Evolutionary conservation across 768 basidiomycete genomes (phyloP), one percentile per base, ranked within the genome.

Genomic region (Lanmaoa rubissima): DNA sequence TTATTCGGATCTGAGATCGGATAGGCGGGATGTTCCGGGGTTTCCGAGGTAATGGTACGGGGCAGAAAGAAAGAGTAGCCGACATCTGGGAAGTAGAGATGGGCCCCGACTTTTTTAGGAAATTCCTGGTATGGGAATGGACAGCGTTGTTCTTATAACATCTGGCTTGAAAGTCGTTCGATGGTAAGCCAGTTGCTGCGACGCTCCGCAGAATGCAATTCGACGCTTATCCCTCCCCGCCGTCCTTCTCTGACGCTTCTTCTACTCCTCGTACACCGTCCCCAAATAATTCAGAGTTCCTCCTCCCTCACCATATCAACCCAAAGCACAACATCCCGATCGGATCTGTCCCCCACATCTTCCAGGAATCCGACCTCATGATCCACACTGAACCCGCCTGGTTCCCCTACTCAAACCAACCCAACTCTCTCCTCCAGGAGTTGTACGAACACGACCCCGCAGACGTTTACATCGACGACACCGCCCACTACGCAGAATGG

Each of bases 211-310:
- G 21, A 58, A 80, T 80, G 79, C 79, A 80, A 67, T 88, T 86
- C 71, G 84, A 87, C 75, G 71, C 76, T 8, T 87, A 85, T 73
- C 74, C 82, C 49, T 78, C 72, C 35, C 68, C 69, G 40, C 64
- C 69, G 34, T 61, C 84, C 62, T 86, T 85, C 76, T 83, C 84
- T 54, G 84, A 87, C 75, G 80, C 84, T 59, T 87, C 82, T 49
- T 77, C 87, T 43, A 77, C 81, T 1, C 88, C 89, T 2, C 82
- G 88, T 53, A 90, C 89, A 0, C 89, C 89, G 0, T 90, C 89
- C 1, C 89, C 89, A 21, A 76, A 73, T 44, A 66, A 73, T 16
- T 60, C 72, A 61, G 74, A 77, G 63, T 64, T 77, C 59, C 53
- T 71, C 41, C 65, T 63, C 28, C 51, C 28, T 2, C 12, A 60